These are phyloP conservation scores for Senna tora DNA, from an alignment of 306 rosid species.

Conservation along the genomic window DNA sequence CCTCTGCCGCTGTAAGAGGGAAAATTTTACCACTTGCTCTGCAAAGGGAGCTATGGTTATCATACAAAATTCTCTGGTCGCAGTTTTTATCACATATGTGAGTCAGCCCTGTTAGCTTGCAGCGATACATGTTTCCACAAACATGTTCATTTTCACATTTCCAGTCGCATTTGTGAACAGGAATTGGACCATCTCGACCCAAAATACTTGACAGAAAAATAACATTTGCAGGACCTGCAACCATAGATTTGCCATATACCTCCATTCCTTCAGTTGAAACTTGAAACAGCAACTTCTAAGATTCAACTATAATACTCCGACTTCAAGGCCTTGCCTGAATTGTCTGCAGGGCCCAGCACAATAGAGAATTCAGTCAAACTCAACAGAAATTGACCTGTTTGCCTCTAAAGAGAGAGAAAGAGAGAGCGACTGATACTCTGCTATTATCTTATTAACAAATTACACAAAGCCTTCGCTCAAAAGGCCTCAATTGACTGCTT, in stretches of 20 bases:
- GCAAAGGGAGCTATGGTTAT: constrained; percentile 84
- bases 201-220: constrained; percentile 88
- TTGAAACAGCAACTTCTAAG: constrained; percentile 48
- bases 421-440: constrained; percentile 11
- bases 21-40: constrained; percentile 65
- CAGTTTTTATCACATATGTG: constrained; percentile 99
- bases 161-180: constrained; percentile 94
- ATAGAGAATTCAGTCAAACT: constrained; percentile 53
- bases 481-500: constrained; percentile 1
- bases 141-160: constrained; percentile 92
- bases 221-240: constrained; percentile 79
- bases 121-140: constrained; percentile 90
- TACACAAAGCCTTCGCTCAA: constrained; percentile 22
- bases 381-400: constrained; percentile 35
- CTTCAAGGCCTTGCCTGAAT: constrained; percentile 48
- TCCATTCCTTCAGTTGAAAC: constrained; percentile 67
- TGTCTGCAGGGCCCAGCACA: constrained; percentile 64
- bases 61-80: constrained; percentile 92
- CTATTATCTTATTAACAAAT: constrained; percentile 17
- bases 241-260: constrained; percentile 75
- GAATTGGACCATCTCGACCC: constrained; percentile 67
- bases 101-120: constrained; percentile 92
- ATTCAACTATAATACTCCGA: constrained; percentile 49
- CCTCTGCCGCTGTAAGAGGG: constrained; percentile 61
- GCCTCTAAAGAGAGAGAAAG: constrained; percentile 34